Percentiles rank a stretch among this genome's conserved stretches.
Evolutionary conservation across 2,329 filamentous ascomycete genomes (phyloP).

Genomic region (Cyphellophora attinorum): DNA sequence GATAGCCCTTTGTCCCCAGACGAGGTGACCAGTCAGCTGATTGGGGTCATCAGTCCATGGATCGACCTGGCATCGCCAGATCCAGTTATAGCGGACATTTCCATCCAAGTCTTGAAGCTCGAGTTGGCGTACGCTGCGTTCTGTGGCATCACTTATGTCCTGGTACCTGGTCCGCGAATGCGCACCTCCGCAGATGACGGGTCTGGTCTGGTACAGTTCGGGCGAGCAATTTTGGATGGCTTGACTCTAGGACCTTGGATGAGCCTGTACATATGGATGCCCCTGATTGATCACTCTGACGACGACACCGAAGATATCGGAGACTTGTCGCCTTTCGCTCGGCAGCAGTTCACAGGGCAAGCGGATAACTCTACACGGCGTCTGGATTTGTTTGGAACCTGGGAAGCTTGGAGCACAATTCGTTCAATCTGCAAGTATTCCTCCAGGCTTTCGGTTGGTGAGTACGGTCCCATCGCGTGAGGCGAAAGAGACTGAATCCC

Average conservation of each 20-base stretch:
- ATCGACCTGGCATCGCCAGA: conserved; percentile 80
- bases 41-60: conserved; percentile 80
- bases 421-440: conserved; percentile 79
- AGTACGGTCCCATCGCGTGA: conserved; percentile 32
- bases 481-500: conserved; percentile 10
- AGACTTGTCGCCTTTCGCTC: conserved; percentile 32
- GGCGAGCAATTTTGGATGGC: conserved; percentile 72
- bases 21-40: conserved; percentile 69
- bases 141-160: conserved; percentile 74
- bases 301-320: conserved; percentile 38
- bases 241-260: conserved; percentile 66
- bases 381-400: conserved; percentile 65
- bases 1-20: conserved; percentile 62
- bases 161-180: conserved; percentile 68
- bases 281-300: conserved; percentile 68
- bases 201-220: conserved; percentile 60
- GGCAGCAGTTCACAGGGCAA: conserved; percentile 27
- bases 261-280: conserved; percentile 70
- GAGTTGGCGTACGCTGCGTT: conserved; percentile 94
- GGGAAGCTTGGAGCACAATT: conserved; percentile 92
- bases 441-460: conserved; percentile 72
- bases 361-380: conserved; percentile 28
- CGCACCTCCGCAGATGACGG: conserved; percentile 44
- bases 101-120: conserved; percentile 78
- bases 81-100: conserved; percentile 74